These are phyloP conservation scores for Hanseniaspora lindneri DNA, from an alignment of 805 yeast species.

Conservation along the genomic window DNA sequence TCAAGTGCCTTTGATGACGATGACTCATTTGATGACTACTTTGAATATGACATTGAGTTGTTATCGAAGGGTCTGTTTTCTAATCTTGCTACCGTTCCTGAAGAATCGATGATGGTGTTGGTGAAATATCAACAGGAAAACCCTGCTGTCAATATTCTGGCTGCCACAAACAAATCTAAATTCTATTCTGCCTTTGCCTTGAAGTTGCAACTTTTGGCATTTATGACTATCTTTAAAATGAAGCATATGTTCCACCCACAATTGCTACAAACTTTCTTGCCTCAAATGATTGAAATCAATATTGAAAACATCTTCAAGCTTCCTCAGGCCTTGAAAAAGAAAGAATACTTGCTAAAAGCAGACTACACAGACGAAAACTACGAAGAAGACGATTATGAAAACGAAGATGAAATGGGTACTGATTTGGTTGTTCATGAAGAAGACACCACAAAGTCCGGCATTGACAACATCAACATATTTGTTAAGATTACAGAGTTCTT, in stretches of 20 bases:
- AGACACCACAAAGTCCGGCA: constrained; percentile 63
- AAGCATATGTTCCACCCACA: constrained; percentile 31
- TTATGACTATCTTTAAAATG: constrained; percentile 39
- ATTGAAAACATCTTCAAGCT: constrained; percentile 43
- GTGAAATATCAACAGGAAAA: constrained; percentile 2
- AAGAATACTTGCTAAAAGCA: constrained; percentile 48
- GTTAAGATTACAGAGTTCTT: constrained; percentile 50
- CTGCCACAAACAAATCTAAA: constrained; percentile 26
- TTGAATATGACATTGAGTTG: constrained; percentile 32
- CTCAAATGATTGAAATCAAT: constrained; percentile 43
- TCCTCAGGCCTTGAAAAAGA: constrained; percentile 59
- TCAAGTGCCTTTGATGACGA: not conserved
- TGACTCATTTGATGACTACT: too few relatives aligned
- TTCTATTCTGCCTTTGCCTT: constrained; percentile 64
- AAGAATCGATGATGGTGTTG: constrained; percentile 36
- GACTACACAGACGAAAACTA: constrained; percentile 27
- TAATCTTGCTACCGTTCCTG: constrained; percentile 50
- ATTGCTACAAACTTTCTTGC: constrained; percentile 29
- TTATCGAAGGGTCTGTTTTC: constrained; percentile 53
- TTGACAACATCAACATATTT: constrained; percentile 65
- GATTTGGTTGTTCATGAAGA: constrained; percentile 38
- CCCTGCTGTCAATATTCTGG: not conserved
- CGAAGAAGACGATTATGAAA: constrained; percentile 32
- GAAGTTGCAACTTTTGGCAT: constrained; percentile 59
- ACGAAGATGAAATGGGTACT: constrained; percentile 45